Base-by-base conservation (phyloP, 2,329 filamentous ascomycete genomes). In the Tolypocladium ovalisporum region DNA sequence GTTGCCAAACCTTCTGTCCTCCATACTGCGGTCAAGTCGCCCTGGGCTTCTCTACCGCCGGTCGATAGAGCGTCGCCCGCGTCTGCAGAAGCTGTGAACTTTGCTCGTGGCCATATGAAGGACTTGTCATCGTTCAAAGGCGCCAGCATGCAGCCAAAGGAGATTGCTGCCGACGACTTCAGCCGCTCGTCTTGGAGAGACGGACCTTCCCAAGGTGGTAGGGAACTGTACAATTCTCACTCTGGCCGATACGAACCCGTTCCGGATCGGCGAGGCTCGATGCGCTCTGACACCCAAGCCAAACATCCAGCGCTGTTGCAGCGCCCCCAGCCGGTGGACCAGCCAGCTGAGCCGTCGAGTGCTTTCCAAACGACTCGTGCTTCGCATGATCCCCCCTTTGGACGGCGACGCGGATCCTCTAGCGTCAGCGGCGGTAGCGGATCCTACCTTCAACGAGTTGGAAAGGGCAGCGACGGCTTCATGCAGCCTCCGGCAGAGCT, bases 131-230 rank as follows among this genome's bases (percentile, higher is more conserved):
- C 77, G 7, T 76, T 79, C 58, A 85, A 86, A 60, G 75, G 75
- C 56, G 75, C 77, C 62, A 75, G 76, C 22, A 77, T 78, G 54
- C 78, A 77, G 22, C 77, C 67, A 0, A 90, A 90, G 67, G 92
- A 97, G 68, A 96, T 97, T 61, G 90, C 91, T 7, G 89, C 92
- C 0, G 94, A 97, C 70, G 93, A 96, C 63, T 97, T 97, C 67
- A 95, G 87, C 69, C 83, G 94, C 61, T 84, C 87, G 55, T 82
- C 86, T 37, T 96, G 89, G 86, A 82, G 88, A 65, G 90, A 96
- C 60, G 82, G 85, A 6, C 78, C 79, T 39, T 68, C 76, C 0
- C 78, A 81, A 57, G 78, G 80, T 13, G 85, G 83, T 60, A 80
- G 89, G 57, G 92, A 97, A 70, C 77, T 97, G 0, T 97, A 86